Percentiles rank a stretch among this genome's conserved stretches.
Conservation (phyloP, 1,284 basidiomycete genomes). For the Pisolithus thermaeus region DNA sequence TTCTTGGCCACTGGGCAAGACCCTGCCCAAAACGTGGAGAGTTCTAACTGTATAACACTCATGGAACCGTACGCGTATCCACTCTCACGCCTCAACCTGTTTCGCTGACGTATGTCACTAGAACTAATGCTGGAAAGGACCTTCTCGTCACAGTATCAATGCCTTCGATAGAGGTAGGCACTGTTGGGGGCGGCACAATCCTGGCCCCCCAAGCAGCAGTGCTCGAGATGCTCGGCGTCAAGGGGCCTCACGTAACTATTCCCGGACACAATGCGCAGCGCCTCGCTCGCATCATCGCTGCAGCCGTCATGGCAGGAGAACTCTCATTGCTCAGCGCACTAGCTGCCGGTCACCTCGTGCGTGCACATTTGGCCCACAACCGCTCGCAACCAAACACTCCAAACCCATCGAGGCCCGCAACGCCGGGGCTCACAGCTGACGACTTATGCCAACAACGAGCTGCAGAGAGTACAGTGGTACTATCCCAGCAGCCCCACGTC, state of each 20-base stretch:
- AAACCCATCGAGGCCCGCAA: conserved; percentile 59
- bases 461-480: conserved; percentile 7
- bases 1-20: conserved; percentile 99
- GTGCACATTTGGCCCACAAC: conserved; percentile 84
- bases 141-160: conserved; percentile 89
- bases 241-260: conserved; percentile 75
- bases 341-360: conserved; percentile 87
- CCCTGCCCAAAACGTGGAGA: conserved; percentile 98
- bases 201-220: conserved; percentile 86
- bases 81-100: neutral
- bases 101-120: conserved; percentile 24
- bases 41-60: conserved; percentile 95
- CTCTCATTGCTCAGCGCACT: conserved; percentile 84
- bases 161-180: conserved; percentile 96
- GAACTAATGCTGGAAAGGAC: conserved; percentile 86
- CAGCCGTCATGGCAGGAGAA: conserved; percentile 94
- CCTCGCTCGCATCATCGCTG: conserved; percentile 82
- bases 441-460: conserved; percentile 19
- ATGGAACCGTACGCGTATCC: conserved; percentile 85
- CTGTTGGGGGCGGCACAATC: conserved; percentile 93
- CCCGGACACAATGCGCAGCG: conserved; percentile 86
- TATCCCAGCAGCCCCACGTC: conserved; percentile 9
- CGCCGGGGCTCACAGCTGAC: conserved; percentile 37
- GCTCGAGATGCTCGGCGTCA: conserved; percentile 87
- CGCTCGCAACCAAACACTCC: conserved; percentile 68